Conservation (phyloP, 116 monocot genomes). For the Trichopus zeylanicus region DNA sequence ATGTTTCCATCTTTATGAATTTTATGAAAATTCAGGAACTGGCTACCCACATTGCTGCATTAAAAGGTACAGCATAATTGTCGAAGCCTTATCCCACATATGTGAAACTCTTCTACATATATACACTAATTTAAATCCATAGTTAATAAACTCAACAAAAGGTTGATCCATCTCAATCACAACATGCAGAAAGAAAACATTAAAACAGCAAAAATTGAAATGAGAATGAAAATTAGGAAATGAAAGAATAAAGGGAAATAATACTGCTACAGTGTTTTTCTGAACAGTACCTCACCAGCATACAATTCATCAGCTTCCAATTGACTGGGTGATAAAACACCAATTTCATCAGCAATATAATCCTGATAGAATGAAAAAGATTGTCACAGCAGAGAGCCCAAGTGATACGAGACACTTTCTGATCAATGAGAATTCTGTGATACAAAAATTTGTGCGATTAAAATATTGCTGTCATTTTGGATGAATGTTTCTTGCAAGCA, state of each 20-base stretch:
- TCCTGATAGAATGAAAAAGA: constrained; percentile 34
- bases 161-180: no score
- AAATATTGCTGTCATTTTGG: no score
- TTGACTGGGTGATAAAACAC: constrained; percentile 89
- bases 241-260: background rate
- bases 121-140: no score
- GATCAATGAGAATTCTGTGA: no score
- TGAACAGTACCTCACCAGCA: constrained; percentile 80
- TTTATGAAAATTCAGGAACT: background rate
- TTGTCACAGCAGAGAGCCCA: background rate
- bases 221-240: background rate
- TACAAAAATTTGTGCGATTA: no score
- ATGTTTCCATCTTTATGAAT: background rate
- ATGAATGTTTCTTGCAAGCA: no score
- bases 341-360: constrained; percentile 93
- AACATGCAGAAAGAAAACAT: no score
- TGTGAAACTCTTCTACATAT: background rate
- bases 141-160: no score
- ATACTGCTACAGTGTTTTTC: background rate
- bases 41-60: background rate
- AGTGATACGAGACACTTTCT: background rate
- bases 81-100: background rate
- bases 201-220: background rate
- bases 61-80: background rate
- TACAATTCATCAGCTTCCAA: constrained; percentile 73